Evolutionary conservation across 805 yeast species (phyloP), one percentile per base, ranked within the genome.

Genomic region (Wickerhamomyces queroliae): DNA sequence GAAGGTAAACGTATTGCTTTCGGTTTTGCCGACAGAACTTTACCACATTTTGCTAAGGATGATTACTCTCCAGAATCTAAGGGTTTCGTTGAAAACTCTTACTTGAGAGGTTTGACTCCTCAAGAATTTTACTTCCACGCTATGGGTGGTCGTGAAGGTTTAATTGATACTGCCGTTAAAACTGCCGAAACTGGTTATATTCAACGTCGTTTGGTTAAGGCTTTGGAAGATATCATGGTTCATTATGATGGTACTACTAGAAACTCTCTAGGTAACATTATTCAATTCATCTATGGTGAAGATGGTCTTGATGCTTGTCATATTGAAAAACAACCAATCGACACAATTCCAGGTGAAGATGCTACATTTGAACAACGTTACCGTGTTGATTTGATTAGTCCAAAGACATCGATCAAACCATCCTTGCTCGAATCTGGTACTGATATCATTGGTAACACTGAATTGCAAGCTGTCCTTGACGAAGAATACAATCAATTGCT

Each of bases 101-200:
- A 93, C 59, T 73, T 91, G 59, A 81, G 98, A 71, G 99, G 99
- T 28, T 74, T 93, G 56, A 90, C 99, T 6, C 99, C 99, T 25
- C 98, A 93, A 64, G 99, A 93, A 64, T 93, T 93, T 64, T 90
- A 93, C 63, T 93, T 93, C 83, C 99, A 93, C 63, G 97, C 98
- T 38, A 93, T 93, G 96, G 98, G 99, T 59, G 99, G 99, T 72
- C 88, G 99, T 76, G 99, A 93, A 70, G 99, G 99, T 74, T 74
- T 93, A 61, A 95, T 93, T 62, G 99, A 93, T 75, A 93, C 99
- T 40, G 99, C 99, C 13, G 99, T 93, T 36, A 93, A 93, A 64
- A 93, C 99, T 31, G 98, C 99, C 3, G 98, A 91, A 67, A 90
- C 98, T 21, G 98, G 98, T 69, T 91, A 91, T 63, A 90, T 91